Conservation (phyloP, 1,284 basidiomycete species). For the Erythrobasidium hasegawianum region DNA sequence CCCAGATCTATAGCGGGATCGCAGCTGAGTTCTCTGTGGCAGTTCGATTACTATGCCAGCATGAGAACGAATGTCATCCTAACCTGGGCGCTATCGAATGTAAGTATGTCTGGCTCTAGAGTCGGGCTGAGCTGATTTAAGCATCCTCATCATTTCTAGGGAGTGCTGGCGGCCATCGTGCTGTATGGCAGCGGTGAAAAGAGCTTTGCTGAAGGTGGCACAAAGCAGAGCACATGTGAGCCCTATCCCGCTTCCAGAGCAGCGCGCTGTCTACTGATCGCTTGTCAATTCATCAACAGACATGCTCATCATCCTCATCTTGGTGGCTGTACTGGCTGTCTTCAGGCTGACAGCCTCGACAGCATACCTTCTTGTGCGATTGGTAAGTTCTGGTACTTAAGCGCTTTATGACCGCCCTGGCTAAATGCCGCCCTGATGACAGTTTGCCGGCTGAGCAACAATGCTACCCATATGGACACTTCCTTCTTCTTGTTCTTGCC, state of each 20-base stretch:
- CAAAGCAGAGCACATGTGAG: constrained; percentile 46
- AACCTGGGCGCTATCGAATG: constrained; percentile 79
- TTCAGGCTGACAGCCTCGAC: constrained; percentile 62
- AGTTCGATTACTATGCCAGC: constrained; percentile 50
- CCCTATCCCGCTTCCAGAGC: constrained; percentile 44
- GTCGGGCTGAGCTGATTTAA: constrained; percentile 1
- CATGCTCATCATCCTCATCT: constrained; percentile 70
- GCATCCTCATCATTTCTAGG: constrained; percentile 57
- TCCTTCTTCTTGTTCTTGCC: background rate
- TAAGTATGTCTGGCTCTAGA: constrained; percentile 49
- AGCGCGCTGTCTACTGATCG: constrained; percentile 47
- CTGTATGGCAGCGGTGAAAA: constrained; percentile 62
- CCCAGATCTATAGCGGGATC: too few relatives aligned
- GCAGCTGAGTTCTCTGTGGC: too few relatives aligned
- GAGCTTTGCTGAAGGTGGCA: constrained; percentile 59
- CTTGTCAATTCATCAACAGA: constrained; percentile 14
- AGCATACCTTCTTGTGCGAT: constrained; percentile 59
- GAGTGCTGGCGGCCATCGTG: constrained; percentile 67
- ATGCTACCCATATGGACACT: background rate
- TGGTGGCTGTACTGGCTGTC: constrained; percentile 60
- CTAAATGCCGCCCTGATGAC: too few relatives aligned
- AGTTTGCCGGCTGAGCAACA: constrained; percentile 14
- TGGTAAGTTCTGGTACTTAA: constrained; percentile 51
- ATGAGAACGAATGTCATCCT: constrained; percentile 84
- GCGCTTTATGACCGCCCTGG: too few relatives aligned